Evolutionary conservation across 805 yeast species (phyloP).

Genomic region (Wickerhamiella brachini): DNA sequence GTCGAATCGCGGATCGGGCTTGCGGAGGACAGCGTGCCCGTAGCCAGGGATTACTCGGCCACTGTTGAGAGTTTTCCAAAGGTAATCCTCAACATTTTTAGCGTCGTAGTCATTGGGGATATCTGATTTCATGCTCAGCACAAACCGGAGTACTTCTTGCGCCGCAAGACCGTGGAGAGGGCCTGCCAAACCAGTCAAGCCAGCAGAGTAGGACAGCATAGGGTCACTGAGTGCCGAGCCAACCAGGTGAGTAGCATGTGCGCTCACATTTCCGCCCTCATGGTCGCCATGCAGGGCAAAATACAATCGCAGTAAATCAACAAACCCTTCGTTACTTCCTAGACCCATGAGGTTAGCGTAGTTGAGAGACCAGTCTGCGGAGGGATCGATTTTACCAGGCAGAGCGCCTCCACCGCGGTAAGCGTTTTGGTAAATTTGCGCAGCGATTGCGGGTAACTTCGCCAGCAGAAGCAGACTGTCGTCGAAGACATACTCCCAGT

Average conservation of each 20-base stretch:
- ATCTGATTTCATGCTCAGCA: slow-evolving; percentile 40
- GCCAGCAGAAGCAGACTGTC: slow-evolving; percentile 59
- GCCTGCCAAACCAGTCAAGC: slow-evolving; percentile 73
- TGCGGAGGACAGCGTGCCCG: slow-evolving; percentile 77
- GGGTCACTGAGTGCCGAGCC: slow-evolving; percentile 74
- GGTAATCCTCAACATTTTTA: slow-evolving; percentile 45
- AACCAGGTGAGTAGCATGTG: slow-evolving; percentile 70
- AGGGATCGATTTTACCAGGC: slow-evolving; percentile 37
- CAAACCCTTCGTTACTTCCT: slow-evolving; percentile 35
- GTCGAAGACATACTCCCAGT: slow-evolving; percentile 66
- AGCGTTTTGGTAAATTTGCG: slow-evolving; percentile 57
- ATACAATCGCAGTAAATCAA: slow-evolving; percentile 58
- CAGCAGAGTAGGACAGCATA: slow-evolving; percentile 61
- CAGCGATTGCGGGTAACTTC: slow-evolving; percentile 60
- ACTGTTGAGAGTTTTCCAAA: slow-evolving; percentile 57
- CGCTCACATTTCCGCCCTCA: slow-evolving; percentile 76
- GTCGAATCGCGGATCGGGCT: slow-evolving; percentile 68
- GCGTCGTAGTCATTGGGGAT: slow-evolving; percentile 27
- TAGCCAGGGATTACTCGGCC: slow-evolving; percentile 80
- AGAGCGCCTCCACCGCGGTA: slow-evolving; percentile 37
- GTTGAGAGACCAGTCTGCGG: slow-evolving; percentile 61
- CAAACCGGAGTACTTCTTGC: slow-evolving; percentile 70
- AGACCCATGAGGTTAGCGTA: slow-evolving; percentile 52
- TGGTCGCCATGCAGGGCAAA: slow-evolving; percentile 68
- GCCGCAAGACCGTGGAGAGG: slow-evolving; percentile 79